A percentile compares a stretch with the other conserved stretches of the same genome.
phyloP scores from a whole-genome alignment of 2,329 filamentous ascomycete species.

The Orbilia brochopaga region DNA sequence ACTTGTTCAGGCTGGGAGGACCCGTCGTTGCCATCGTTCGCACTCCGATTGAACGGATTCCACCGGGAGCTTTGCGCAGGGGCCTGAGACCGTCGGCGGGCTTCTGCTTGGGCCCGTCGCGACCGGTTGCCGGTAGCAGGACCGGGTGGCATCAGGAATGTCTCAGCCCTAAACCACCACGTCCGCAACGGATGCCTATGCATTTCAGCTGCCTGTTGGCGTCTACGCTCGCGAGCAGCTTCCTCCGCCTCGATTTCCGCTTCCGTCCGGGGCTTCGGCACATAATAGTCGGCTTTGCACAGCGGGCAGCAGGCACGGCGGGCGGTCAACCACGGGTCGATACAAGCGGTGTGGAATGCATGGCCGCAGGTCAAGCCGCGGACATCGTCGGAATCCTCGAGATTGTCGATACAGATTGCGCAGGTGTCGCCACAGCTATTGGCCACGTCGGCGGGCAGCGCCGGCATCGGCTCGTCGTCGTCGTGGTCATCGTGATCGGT shows the following conservation, averaged over 20 bases:
- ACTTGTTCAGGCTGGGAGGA: conserved; percentile 15
- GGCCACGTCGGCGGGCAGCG: conserved; percentile 79
- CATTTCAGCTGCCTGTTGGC: conserved; percentile 44
- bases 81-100: conserved; percentile 13
- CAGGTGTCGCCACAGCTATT: conserved; percentile 87
- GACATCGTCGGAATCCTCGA: conserved; percentile 95
- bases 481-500: conserved; percentile 70
- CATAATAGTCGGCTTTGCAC: conserved; percentile 97
- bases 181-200: conserved; percentile 37
- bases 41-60: conserved; percentile 30
- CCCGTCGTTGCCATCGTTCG: conserved; percentile 6
- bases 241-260: conserved; percentile 57
- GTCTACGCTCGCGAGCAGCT: conserved; percentile 39
- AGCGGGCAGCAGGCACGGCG: conserved; percentile 93
- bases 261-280: conserved; percentile 82
- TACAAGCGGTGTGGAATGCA: conserved; percentile 92
- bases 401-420: conserved; percentile 90
- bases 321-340: conserved; percentile 95
- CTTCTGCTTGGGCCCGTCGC: conserved; percentile 16
- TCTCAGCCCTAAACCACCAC: conserved; percentile 44
- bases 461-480: conserved; percentile 77
- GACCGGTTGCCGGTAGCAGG: conserved; percentile 17
- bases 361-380: conserved; percentile 95
- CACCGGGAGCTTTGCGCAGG: conserved; percentile 26
- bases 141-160: conserved; percentile 30